phyloP scores from a whole-genome alignment of 179 eudicot species.

The Beta lomatogona region DNA sequence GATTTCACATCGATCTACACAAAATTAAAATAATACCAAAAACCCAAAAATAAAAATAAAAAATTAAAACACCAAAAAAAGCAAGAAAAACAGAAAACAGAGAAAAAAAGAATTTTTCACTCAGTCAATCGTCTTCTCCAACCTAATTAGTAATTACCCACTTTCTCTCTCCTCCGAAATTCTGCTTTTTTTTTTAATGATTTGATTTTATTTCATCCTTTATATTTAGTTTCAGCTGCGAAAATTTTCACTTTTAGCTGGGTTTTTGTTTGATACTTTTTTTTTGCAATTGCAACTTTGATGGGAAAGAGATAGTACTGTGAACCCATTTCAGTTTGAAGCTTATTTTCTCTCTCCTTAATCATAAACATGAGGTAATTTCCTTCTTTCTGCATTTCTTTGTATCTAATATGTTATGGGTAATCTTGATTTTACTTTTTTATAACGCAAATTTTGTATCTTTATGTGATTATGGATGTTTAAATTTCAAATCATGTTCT shows the following conservation, averaged over 20 bases:
- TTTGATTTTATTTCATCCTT: not conserved
- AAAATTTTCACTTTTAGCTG: not conserved
- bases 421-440: constrained; percentile 16
- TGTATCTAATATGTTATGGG: constrained; percentile 25
- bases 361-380: constrained; percentile 31
- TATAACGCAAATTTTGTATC: not conserved
- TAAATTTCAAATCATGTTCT: constrained; percentile 19
- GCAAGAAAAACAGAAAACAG: not conserved
- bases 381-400: not conserved
- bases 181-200: not conserved
- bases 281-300: not conserved
- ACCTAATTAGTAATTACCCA: constrained; percentile 1
- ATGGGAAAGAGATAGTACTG: constrained; percentile 12
- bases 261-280: not conserved
- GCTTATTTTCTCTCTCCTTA: not conserved
- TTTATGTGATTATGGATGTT: not conserved
- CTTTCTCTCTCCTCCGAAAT: not conserved
- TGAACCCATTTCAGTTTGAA: constrained; percentile 22
- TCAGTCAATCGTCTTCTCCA: constrained; percentile 1
- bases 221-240: constrained; percentile 8
- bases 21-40: not conserved
- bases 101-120: not conserved
- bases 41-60: not conserved
- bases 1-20: not conserved
- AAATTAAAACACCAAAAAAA: not conserved